These are phyloP conservation scores for Rhodamnia argentea DNA, from an alignment of 345 rosid genomes.

Conservation along the genomic window DNA sequence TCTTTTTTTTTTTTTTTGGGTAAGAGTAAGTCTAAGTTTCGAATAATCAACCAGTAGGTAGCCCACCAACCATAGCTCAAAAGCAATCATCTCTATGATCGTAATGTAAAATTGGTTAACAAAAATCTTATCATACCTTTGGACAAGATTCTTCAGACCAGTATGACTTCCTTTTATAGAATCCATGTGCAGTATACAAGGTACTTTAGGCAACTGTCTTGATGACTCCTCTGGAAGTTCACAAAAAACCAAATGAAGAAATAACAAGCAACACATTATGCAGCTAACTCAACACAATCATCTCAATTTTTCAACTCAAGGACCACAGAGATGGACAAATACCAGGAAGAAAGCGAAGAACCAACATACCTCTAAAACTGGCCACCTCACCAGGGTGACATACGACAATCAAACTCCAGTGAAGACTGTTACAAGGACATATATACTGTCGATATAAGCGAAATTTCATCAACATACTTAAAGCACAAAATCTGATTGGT, in stretches of 20 bases:
- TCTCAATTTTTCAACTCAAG: neutral
- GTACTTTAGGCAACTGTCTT: conserved; percentile 39
- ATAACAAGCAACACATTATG: neutral
- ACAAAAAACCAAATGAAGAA: neutral
- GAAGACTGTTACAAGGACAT: conserved; percentile 56
- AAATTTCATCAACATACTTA: neutral
- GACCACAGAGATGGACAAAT: neutral
- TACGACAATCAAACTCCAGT: conserved; percentile 93
- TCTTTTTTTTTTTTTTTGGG: too few species aligned
- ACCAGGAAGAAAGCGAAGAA: neutral
- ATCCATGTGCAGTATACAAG: conserved; percentile 97
- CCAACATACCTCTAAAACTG: conserved; percentile 43
- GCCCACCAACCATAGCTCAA: neutral
- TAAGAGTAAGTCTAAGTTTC: neutral
- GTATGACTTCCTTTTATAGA: conserved; percentile 95
- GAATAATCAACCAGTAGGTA: neutral
- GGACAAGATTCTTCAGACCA: conserved; percentile 86
- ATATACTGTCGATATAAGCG: conserved; percentile 6
- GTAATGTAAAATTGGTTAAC: neutral
- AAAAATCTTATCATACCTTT: conserved; percentile 43
- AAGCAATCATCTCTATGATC: neutral
- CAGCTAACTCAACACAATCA: neutral
- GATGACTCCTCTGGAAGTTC: conserved; percentile 45
- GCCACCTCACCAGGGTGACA: conserved; percentile 92
- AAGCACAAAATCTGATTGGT: neutral